Conservation (phyloP, 345 rosid genomes). For the Diplotaxis tenuifolia region DNA sequence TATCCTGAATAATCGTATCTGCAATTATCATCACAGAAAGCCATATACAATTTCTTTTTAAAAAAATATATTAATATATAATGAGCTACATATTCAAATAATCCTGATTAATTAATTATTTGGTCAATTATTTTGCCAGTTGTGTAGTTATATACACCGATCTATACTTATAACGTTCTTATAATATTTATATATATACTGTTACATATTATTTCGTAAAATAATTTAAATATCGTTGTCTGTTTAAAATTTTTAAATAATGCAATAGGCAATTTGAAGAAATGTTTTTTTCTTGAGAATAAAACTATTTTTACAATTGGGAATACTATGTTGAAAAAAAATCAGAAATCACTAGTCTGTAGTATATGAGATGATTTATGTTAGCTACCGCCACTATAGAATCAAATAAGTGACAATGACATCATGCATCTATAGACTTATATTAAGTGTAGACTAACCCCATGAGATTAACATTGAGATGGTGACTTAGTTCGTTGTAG, state of each 20-base stretch:
- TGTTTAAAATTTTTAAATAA: not conserved
- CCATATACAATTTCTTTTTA: not conserved
- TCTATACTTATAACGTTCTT: too few relatives aligned
- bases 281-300: not conserved
- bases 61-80: not conserved
- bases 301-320: not conserved
- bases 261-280: not conserved
- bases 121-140: too few relatives aligned
- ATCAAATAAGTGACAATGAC: not conserved
- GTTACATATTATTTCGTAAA: not conserved
- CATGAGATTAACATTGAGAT: slow-evolving; percentile 72
- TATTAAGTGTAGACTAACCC: slow-evolving; percentile 51
- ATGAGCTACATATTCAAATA: not conserved
- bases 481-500: slow-evolving; percentile 68
- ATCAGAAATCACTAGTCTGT: not conserved
- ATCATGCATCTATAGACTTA: not conserved
- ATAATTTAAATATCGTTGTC: not conserved
- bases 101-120: not conserved
- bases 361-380: not conserved
- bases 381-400: slow-evolving; percentile 11
- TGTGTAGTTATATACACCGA: too few relatives aligned
- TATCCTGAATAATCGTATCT: slow-evolving; percentile 94
- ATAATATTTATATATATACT: not conserved
- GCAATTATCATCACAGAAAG: slow-evolving; percentile 25
- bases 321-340: not conserved